phyloP scores from a whole-genome alignment of 805 yeast species.

The Kodamaea nitidulidarum region DNA sequence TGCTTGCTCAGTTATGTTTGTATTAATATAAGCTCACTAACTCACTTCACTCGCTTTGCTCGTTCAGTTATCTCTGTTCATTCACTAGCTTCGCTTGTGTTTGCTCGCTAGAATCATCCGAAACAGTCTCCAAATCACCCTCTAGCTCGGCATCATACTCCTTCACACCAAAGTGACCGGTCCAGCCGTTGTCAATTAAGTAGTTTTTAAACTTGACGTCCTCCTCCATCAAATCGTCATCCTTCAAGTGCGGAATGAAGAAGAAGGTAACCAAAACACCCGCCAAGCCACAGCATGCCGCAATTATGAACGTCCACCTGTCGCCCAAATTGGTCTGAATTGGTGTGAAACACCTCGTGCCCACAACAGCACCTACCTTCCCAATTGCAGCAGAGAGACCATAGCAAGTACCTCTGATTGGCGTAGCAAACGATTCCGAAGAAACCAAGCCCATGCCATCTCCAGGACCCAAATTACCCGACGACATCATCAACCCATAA shows the following conservation, averaged over 20 bases:
- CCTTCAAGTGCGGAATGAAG: constrained; percentile 64
- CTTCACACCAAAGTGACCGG: constrained; percentile 40
- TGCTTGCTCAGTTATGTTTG: no score
- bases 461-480: constrained; percentile 79
- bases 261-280: constrained; percentile 60
- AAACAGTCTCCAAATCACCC: constrained; percentile 8
- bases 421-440: constrained; percentile 70
- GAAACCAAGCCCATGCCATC: constrained; percentile 66
- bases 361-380: constrained; percentile 82
- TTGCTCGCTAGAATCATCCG: background rate
- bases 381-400: constrained; percentile 79
- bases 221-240: constrained; percentile 64
- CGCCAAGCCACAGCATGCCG: constrained; percentile 64
- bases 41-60: no score
- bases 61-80: background rate
- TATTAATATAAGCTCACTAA: no score
- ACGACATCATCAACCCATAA: constrained; percentile 67
- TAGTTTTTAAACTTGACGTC: constrained; percentile 61
- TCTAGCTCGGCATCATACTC: constrained; percentile 13
- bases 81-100: background rate
- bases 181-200: constrained; percentile 58
- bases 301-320: constrained; percentile 74
- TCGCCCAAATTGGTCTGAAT: constrained; percentile 61
- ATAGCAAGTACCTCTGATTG: constrained; percentile 71
- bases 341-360: constrained; percentile 68